Evolutionary conservation across 2,329 filamentous ascomycete genomes (phyloP), one percentile per base, ranked within the genome.

Genomic region (Bipolaris oryzae): DNA sequence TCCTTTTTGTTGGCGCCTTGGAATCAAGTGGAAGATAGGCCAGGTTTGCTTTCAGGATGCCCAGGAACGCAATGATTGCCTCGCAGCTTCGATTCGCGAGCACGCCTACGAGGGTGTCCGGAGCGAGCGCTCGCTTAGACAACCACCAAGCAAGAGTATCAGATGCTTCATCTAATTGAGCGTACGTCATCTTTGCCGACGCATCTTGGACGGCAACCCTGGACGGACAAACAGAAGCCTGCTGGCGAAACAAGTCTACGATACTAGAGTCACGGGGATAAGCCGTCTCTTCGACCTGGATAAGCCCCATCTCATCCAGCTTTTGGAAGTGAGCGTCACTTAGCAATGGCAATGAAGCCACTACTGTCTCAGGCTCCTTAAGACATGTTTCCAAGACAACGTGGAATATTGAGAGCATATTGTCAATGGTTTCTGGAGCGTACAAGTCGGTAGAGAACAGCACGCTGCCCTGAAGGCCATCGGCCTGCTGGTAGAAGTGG

Each of bases 41-140:
- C 38, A 69, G 69, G 1, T 76, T 76, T 10, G 77, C 74, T 55
- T 80, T 79, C 44, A 80, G 57, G n/a, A 68, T 74, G 31, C 71
- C 78, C 11, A 80, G 62, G 13, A 79, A 74, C 23, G 76, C 69
- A 34, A 78, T 66, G 11, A 69, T 46, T 10, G 58, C 46, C 39
- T 64, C 63, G 25, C 55, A 59, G 21, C 23, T 20, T 3, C 61
- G 62, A 35, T 60, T 61, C 18, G 67, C 58, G 33, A 68, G 55
- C 20, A 61, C 62, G n/a, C 60, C 49, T 2, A 72, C 52, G 6
- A 60, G 49, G 1, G 55, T 46, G 20, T 60, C 52, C 5, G 49
- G 34, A 9, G 33, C 42, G 31, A 58, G 18, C 20, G 43, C 45
- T 31, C 39, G 35, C 21, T 25, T 38, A 1, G 2, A 0, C 6